Conservation (phyloP, 2,329 filamentous ascomycete species). For the Orbilia quercus region DNA sequence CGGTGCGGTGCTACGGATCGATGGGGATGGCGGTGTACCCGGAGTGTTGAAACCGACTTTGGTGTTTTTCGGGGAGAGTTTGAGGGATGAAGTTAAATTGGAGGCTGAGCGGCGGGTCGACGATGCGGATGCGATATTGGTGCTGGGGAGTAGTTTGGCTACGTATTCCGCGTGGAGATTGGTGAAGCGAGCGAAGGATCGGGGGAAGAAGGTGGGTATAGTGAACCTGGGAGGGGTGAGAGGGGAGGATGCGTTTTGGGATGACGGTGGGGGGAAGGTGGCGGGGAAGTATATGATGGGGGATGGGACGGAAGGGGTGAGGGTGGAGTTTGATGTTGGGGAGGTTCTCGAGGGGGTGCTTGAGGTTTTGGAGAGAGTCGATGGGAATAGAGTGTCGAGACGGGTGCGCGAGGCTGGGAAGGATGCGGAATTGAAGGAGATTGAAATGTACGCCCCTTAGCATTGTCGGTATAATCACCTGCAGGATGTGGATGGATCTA, state of each 20-base stretch:
- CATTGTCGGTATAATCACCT: too few relatives aligned
- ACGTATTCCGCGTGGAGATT: conserved; percentile 96
- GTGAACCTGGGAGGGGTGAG: conserved; percentile 87
- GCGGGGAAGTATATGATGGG: conserved; percentile 57
- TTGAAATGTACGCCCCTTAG: conserved; percentile 45
- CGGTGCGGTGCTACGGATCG: conserved; percentile 69
- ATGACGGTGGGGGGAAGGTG: conserved; percentile 58
- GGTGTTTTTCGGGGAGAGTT: conserved; percentile 95
- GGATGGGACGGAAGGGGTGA: conserved; percentile 58
- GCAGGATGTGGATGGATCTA: too few relatives aligned
- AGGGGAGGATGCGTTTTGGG: conserved; percentile 79
- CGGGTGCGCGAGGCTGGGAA: not conserved
- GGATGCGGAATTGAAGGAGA: conserved; percentile 24
- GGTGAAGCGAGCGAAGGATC: conserved; percentile 82
- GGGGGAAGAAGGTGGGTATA: conserved; percentile 85
- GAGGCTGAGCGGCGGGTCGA: conserved; percentile 85
- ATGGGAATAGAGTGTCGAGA: conserved; percentile 7
- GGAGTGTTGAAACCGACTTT: conserved; percentile 93
- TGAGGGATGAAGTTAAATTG: conserved; percentile 74
- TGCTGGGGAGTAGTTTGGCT: conserved; percentile 89
- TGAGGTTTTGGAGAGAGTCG: conserved; percentile 9
- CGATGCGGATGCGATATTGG: conserved; percentile 76
- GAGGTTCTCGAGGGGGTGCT: conserved; percentile 22
- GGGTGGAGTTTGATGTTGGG: conserved; percentile 54
- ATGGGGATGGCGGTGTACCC: conserved; percentile 67